Conservation (phyloP, 768 basidiomycete genomes). For the Termitomyces eurrhizus region DNA sequence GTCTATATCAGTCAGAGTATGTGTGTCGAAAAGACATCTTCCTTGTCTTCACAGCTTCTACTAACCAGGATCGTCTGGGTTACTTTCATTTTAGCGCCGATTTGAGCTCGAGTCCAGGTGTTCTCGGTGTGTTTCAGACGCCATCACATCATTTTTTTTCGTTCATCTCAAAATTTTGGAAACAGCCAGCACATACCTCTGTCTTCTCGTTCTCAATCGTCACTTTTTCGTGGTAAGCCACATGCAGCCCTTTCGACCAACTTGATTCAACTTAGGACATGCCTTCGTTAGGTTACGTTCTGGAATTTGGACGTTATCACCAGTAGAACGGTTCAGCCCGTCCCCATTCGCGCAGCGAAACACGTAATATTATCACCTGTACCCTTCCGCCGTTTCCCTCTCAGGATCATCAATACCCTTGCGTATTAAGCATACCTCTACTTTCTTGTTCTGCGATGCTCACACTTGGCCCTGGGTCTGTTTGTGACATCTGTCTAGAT, state of each 20-base stretch:
- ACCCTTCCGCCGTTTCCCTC: neutral
- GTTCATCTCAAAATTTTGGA: neutral
- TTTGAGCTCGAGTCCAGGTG: neutral
- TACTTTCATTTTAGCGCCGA: neutral
- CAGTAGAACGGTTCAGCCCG: no score
- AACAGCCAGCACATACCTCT: neutral
- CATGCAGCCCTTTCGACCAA: neutral
- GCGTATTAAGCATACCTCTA: constrained; percentile 6
- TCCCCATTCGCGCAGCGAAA: no score
- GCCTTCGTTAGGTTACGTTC: neutral
- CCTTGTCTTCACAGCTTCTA: neutral
- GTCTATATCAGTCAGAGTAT: constrained; percentile 5
- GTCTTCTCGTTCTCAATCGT: neutral
- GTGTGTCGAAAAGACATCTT: neutral
- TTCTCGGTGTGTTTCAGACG: neutral
- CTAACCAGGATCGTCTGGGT: constrained; percentile 2
- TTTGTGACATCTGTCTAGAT: constrained; percentile 77
- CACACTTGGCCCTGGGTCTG: constrained; percentile 57
- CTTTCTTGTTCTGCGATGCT: constrained; percentile 47
- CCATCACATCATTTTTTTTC: neutral
- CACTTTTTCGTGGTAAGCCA: neutral
- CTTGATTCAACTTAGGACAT: neutral
- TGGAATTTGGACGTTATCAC: neutral
- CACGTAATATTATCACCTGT: neutral
- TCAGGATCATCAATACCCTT: constrained; percentile 7